These are phyloP conservation scores for Saccharomyces hybrid DNA, from an alignment of 1,139 yeast genomes.

Conservation along the genomic window DNA sequence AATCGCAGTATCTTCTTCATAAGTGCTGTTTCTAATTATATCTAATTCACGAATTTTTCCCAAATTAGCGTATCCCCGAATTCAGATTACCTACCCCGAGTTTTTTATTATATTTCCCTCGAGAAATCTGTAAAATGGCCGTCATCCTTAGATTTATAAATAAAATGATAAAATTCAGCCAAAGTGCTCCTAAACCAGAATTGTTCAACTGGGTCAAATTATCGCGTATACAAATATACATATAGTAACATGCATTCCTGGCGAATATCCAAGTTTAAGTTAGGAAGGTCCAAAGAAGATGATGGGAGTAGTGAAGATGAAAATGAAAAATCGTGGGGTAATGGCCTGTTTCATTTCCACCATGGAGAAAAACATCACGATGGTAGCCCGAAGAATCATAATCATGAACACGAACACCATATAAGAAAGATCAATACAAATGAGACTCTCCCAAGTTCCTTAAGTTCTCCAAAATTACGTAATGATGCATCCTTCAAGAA, in stretches of 20 bases:
- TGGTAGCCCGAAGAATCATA: not conserved
- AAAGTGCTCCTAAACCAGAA: not conserved
- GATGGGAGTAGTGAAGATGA: slow-evolving; percentile 20
- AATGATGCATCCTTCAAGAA: not conserved
- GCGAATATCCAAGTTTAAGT: slow-evolving; percentile 27
- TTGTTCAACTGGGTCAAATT: too few species aligned
- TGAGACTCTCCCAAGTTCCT: not conserved
- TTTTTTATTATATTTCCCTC: not conserved
- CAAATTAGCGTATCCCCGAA: not conserved
- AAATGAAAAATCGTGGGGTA: slow-evolving; percentile 9
- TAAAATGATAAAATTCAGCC: not conserved
- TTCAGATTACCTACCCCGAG: not conserved
- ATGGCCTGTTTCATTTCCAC: slow-evolving; percentile 16
- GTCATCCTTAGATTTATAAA: not conserved
- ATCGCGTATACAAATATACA: not conserved
- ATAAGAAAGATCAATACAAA: not conserved
- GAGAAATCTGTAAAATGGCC: not conserved
- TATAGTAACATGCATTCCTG: slow-evolving; percentile 21
- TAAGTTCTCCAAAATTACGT: not conserved
- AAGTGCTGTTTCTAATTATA: not conserved
- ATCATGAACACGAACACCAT: not conserved
- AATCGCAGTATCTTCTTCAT: not conserved
- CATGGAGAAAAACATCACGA: slow-evolving; percentile 7
- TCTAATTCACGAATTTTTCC: not conserved
- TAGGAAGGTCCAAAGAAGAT: slow-evolving; percentile 30